Evolutionary conservation across 306 rosid species (phyloP).

Genomic region (Pterocarpus santalinus): DNA sequence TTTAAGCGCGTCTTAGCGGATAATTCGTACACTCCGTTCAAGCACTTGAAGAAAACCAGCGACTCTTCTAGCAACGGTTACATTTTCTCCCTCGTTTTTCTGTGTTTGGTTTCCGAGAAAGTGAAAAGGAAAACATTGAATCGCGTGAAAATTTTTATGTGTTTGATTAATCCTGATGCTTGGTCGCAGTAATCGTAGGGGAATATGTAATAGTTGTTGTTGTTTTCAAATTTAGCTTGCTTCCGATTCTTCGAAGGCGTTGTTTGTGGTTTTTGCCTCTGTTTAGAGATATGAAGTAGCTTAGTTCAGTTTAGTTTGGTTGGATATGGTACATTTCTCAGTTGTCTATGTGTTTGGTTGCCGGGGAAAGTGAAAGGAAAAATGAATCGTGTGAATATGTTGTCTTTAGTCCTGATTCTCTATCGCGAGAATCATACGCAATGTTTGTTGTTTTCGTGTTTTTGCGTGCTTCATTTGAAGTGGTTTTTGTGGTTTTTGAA

Average conservation of each 20-base stretch:
- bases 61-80: conserved; percentile 49
- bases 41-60: conserved; percentile 62
- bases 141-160: not conserved
- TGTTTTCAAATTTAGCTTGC: not conserved
- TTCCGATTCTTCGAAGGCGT: no score
- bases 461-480: no score
- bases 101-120: conserved; percentile 28
- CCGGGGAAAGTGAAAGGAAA: not conserved
- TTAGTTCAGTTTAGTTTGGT: no score
- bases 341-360: not conserved
- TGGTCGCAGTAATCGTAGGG: not conserved
- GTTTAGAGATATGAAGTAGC: no score
- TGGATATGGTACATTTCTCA: conserved; percentile 25
- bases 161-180: not conserved
- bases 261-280: no score
- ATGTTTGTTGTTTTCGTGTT: not conserved
- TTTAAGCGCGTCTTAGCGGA: conserved; percentile 84
- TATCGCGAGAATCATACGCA: not conserved
- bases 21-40: conserved; percentile 76
- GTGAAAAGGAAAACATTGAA: not conserved
- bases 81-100: not conserved
- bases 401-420: not conserved
- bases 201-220: not conserved
- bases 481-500: no score
- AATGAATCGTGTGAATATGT: conserved; percentile 3